Percentiles rank a stretch among this genome's conserved stretches.
Conservation (phyloP, 306 rosid species). For the Castanopsis chinensis region DNA sequence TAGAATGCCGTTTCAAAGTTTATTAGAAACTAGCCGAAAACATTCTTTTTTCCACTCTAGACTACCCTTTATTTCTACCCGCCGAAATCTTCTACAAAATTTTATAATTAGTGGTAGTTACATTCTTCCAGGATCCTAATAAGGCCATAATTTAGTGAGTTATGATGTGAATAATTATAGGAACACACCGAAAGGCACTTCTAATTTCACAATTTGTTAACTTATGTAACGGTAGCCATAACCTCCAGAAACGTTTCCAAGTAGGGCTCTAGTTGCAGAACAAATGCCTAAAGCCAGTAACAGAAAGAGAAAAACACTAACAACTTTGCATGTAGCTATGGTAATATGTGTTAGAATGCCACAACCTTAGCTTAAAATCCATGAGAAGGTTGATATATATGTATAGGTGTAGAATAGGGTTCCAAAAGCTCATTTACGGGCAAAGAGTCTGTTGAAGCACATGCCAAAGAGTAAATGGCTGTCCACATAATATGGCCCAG, state of each 20-base stretch:
- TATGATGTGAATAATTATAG: too few relatives aligned
- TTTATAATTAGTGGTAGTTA: too few relatives aligned
- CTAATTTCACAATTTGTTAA: too few relatives aligned
- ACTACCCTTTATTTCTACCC: too few relatives aligned
- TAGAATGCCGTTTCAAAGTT: too few relatives aligned
- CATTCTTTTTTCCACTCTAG: too few relatives aligned
- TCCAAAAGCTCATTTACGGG: slow-evolving; percentile 13
- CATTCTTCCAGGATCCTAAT: too few relatives aligned
- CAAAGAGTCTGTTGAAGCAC: slow-evolving; percentile 19
- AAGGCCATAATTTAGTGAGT: too few relatives aligned
- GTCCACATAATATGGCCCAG: background rate
- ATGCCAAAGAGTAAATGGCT: slow-evolving; percentile 10
- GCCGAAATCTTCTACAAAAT: too few relatives aligned
- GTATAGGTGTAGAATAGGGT: slow-evolving; percentile 24
- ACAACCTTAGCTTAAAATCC: background rate
- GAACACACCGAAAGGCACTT: too few relatives aligned
- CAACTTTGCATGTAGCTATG: slow-evolving; percentile 36
- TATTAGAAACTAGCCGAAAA: too few relatives aligned
- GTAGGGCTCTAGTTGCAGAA: slow-evolving; percentile 51
- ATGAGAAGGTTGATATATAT: slow-evolving; percentile 30
- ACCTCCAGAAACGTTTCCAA: slow-evolving; percentile 7
- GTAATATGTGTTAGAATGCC: slow-evolving; percentile 6
- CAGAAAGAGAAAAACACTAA: slow-evolving; percentile 19
- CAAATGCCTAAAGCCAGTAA: slow-evolving; percentile 35
- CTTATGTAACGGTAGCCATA: background rate